Evolutionary conservation across 2,329 filamentous ascomycete species (phyloP), one percentile per base, ranked within the genome.

Genomic region (Geosmithia putterillii): DNA sequence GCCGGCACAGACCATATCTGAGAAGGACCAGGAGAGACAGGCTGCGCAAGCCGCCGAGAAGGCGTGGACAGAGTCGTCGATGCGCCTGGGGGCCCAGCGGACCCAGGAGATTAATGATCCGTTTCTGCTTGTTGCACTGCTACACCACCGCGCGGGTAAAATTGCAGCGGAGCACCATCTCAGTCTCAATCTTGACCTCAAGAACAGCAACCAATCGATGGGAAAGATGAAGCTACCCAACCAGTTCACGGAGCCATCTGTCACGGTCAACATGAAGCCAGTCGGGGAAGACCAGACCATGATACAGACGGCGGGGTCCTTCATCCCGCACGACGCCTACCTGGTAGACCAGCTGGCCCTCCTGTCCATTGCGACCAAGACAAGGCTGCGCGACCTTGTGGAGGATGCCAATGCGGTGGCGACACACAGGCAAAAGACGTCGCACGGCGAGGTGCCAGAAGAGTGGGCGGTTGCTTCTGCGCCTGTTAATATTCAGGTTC

Each of bases 331-430:
- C 32, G 83, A 88, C 38, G 78, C 85, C 2, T 79, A 76, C 43
- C 67, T 95, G 28, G 82, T 84, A 14, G 88, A 95, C 47, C 84
- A 95, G 51, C 65, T 95, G 38, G 83, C 86, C 21, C 69, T 95
- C 15, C 59, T 95, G 45, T 92, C 87, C 6, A 73, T 95, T 45
- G 85, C 86, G 17, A 81, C 86, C 9, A 86, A 90, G 56, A 83
- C 94, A 52, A 76, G 87, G 22, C 53, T 95, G 34, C 74, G 85
- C 43, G 76, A 79, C 12, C 63, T 95, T 23, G 57, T 95, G 3
- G 83, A 89, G 54, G 88, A 95, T 52, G 80, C 86, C 10, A 76
- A 80, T 44, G 72, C 73, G 9, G 64, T 94, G 39, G 76, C 86
- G 3, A 71, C 73, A 46, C 83, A 77, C 46, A 78, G 90, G 43